phyloP scores from a whole-genome alignment of 176 grass and related monocot species.

The Areca catechu region DNA sequence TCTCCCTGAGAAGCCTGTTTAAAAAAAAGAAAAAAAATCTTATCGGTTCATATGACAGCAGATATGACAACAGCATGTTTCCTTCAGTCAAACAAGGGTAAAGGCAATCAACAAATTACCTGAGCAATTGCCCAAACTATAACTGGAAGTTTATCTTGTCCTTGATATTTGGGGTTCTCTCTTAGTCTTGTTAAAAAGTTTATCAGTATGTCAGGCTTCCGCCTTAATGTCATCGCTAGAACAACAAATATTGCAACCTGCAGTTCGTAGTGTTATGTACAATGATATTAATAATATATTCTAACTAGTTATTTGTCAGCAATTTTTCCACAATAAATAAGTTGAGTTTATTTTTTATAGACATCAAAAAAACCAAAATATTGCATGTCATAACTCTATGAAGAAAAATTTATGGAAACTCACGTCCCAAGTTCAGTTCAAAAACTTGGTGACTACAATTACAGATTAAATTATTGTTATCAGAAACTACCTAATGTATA shows the following conservation, averaged over 20 bases:
- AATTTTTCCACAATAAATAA: no score
- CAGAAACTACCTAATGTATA: no score
- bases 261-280: slow-evolving; percentile 1
- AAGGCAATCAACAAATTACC: slow-evolving; percentile 21
- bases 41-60: no score
- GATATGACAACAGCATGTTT: neutral
- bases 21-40: no score
- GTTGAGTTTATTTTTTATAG: no score
- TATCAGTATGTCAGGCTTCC: slow-evolving; percentile 62
- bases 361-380: no score
- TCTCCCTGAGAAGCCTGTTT: slow-evolving; percentile 68
- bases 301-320: no score
- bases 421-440: no score
- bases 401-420: no score
- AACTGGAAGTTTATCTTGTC: slow-evolving; percentile 78
- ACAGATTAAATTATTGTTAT: no score
- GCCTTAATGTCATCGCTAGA: slow-evolving; percentile 76
- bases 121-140: slow-evolving; percentile 77
- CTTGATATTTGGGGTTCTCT: slow-evolving; percentile 69
- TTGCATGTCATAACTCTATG: no score
- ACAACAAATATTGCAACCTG: slow-evolving; percentile 95
- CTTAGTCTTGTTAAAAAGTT: slow-evolving; percentile 48
- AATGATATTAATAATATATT: slow-evolving; percentile 9
- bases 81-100: neutral
- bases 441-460: no score